These are phyloP conservation scores for Kodamaea leandrae DNA, from an alignment of 805 yeast species.

Conservation along the genomic window DNA sequence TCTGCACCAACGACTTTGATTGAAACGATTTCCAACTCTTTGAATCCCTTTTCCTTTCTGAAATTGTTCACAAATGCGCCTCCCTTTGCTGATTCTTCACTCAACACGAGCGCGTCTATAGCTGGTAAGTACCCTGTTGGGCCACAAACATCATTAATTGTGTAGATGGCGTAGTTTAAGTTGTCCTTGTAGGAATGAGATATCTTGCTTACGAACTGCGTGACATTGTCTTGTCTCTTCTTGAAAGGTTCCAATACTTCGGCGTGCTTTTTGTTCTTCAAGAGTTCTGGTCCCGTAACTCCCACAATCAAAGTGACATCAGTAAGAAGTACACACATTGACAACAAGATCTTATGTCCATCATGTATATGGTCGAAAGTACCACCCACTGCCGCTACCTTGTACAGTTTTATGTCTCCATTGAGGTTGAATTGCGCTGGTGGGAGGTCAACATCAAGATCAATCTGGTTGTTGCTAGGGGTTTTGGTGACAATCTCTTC, in stretches of 20 bases:
- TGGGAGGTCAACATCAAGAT: not conserved
- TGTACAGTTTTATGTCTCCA: slow-evolving; percentile 7
- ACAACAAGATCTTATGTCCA: slow-evolving; percentile 85
- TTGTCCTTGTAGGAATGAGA: slow-evolving; percentile 45
- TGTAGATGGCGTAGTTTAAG: slow-evolving; percentile 46
- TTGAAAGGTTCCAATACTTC: slow-evolving; percentile 62
- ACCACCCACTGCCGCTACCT: slow-evolving; percentile 77
- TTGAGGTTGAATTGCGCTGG: slow-evolving; percentile 1
- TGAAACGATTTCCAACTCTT: slow-evolving; percentile 36
- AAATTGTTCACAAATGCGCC: slow-evolving; percentile 68
- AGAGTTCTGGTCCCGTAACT: slow-evolving; percentile 70
- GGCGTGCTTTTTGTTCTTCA: slow-evolving; percentile 71
- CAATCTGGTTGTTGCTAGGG: not conserved
- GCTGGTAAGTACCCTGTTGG: slow-evolving; percentile 78
- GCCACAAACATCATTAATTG: slow-evolving; percentile 85
- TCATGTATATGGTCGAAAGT: slow-evolving; percentile 96
- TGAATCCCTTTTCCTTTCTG: slow-evolving; percentile 57
- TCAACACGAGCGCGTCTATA: slow-evolving; percentile 77
- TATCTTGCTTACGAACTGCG: slow-evolving; percentile 41
- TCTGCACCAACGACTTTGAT: slow-evolving; percentile 63
- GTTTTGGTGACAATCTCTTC: not conserved
- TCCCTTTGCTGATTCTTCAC: slow-evolving; percentile 76
- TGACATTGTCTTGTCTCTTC: slow-evolving; percentile 46
- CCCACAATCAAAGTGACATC: slow-evolving; percentile 65
- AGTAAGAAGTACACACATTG: slow-evolving; percentile 67